Evolutionary conservation across 768 basidiomycete genomes (phyloP).

Genomic region (Xerocomus potaroensis): DNA sequence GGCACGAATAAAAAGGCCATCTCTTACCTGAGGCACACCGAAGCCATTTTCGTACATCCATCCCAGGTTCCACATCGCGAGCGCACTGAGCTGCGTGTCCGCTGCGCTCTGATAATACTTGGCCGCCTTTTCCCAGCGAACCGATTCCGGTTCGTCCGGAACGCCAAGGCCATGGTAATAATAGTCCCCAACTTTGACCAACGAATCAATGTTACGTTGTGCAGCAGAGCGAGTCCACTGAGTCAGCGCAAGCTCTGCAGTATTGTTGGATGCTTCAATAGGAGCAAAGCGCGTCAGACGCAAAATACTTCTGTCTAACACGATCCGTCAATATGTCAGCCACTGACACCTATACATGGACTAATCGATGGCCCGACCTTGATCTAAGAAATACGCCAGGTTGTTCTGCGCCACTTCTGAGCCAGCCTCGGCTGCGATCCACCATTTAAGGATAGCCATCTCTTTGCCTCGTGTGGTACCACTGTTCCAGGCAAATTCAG

Average conservation of each 20-base stretch:
- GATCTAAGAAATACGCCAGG: slow-evolving; percentile 86
- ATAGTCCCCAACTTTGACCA: slow-evolving; percentile 98
- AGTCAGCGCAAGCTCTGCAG: slow-evolving; percentile 77
- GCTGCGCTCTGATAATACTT: slow-evolving; percentile 93
- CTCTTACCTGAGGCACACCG: slow-evolving; percentile 77
- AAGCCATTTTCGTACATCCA: slow-evolving; percentile 99
- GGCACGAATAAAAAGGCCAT: background rate
- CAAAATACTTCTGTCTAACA: slow-evolving; percentile 70
- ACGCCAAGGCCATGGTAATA: slow-evolving; percentile 90
- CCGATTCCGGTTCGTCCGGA: slow-evolving; percentile 55
- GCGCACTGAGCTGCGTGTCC: slow-evolving; percentile 85
- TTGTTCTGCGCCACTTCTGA: slow-evolving; percentile 94
- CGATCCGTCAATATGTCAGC: background rate
- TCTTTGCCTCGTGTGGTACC: slow-evolving; percentile 70
- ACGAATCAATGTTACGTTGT: slow-evolving; percentile 92
- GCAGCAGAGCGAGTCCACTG: slow-evolving; percentile 95
- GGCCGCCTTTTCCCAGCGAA: slow-evolving; percentile 84
- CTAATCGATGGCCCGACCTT: slow-evolving; percentile 52
- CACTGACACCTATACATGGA: slow-evolving; percentile 30
- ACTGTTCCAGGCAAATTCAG: slow-evolving; percentile 69
- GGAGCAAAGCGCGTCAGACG: slow-evolving; percentile 66
- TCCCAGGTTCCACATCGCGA: slow-evolving; percentile 97
- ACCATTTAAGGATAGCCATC: slow-evolving; percentile 88
- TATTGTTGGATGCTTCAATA: slow-evolving; percentile 72
- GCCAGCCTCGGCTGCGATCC: slow-evolving; percentile 90